Evolutionary conservation across 371 early-diverging fungal genomes (phyloP), one percentile per base, ranked within the genome.

Genomic region (Rhizopus delemar): DNA sequence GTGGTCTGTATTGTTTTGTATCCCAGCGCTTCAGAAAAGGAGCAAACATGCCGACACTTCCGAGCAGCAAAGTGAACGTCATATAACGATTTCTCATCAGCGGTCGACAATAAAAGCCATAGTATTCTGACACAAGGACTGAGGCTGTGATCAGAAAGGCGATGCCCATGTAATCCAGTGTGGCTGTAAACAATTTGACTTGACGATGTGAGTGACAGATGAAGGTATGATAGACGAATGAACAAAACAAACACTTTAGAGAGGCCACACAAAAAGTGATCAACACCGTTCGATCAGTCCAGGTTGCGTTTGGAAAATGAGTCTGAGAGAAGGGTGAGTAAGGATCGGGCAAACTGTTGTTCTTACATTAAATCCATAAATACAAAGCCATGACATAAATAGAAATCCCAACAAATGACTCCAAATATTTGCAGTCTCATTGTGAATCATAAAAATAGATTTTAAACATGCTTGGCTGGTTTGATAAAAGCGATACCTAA

Each of bases 341-440:
- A n/a, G n/a, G n/a, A n/a, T n/a, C n/a, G n/a, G n/a, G n/a, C n/a
- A n/a, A n/a, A n/a, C n/a, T n/a, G n/a, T n/a, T n/a, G n/a, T n/a
- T n/a, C 71, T 69, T 71, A 76, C 79, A 8, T 81, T 70, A 55
- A 84, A 80, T 12, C 77, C 76, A 46, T 83, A 80, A n/a, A 80
- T 60, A 15, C 78, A 77, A 0, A 88, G 63, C 11, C 68, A 70
- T 6, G 80, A 57, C 59, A 87, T 80, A 15, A 85, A 79, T 32
- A 87, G 46, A 46, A 86, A 77, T 0, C 88, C 90, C 6, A 87
- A 51, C 56, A 89, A 68, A 68, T 88, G 90, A 29, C 86, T 85
- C 85, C 86, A 86, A 36, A 88, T 88, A 58, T 89, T 88, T 63
- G 82, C 72, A 2, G 90, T 88, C 68, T 89, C 89, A 35, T 89